A percentile compares a stretch with the other conserved stretches of the same genome.
phyloP scores from a whole-genome alignment of 768 basidiomycete species.

The Leucosporidium scottii region DNA sequence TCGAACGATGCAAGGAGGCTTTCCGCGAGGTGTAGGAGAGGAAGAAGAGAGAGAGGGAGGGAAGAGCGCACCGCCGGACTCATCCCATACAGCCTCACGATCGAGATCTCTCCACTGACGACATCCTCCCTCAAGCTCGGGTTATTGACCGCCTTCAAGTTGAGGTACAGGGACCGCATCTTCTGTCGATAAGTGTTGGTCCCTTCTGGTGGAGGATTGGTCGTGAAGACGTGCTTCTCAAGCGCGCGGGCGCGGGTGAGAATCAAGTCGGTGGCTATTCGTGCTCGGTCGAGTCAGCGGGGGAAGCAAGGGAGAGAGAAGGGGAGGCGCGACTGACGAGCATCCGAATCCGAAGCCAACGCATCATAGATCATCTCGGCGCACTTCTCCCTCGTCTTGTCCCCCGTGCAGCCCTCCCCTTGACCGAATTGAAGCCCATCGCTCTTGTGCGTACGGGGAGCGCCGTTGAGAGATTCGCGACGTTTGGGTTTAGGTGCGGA shows the following conservation, averaged over 20 bases:
- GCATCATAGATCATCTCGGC: slow-evolving; percentile 86
- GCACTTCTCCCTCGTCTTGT: slow-evolving; percentile 62
- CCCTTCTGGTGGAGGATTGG: slow-evolving; percentile 44
- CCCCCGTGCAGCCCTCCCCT: slow-evolving; percentile 2
- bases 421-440: slow-evolving; percentile 12
- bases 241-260: slow-evolving; percentile 59
- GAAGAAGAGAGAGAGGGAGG: slow-evolving; percentile 1
- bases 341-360: slow-evolving; percentile 72
- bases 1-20: too few relatives aligned
- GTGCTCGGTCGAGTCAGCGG: not conserved
- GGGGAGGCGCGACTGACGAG: slow-evolving; percentile 59
- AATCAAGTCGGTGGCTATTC: slow-evolving; percentile 62
- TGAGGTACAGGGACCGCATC: slow-evolving; percentile 81
- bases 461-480: slow-evolving; percentile 19
- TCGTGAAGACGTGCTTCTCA: slow-evolving; percentile 57
- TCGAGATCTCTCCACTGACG: slow-evolving; percentile 68
- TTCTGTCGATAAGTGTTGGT: slow-evolving; percentile 59
- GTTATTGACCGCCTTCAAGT: slow-evolving; percentile 92
- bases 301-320: too few relatives aligned
- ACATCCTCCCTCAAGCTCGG: slow-evolving; percentile 75
- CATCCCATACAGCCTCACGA: slow-evolving; percentile 70
- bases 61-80: slow-evolving; percentile 55
- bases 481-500: slow-evolving; percentile 3
- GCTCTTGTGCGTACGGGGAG: slow-evolving; percentile 21
- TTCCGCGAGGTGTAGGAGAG: not conserved